Conservation (phyloP, 192 early-diverging fungal genomes). For the Geranomyces michiganensis region DNA sequence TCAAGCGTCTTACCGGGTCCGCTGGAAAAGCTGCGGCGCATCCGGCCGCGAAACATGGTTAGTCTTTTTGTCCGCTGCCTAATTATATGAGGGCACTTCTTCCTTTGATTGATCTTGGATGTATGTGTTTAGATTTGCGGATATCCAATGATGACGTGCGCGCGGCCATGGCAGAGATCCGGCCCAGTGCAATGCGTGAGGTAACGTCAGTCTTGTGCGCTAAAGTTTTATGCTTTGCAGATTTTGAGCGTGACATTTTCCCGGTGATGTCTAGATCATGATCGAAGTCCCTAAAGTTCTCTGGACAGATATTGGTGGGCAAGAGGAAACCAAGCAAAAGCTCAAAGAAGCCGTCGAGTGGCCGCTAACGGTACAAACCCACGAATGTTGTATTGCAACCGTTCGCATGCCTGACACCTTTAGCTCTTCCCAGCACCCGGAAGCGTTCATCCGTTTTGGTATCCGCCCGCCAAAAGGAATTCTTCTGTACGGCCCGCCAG, state of each 20-base stretch:
- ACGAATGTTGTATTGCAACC: conserved; percentile 13
- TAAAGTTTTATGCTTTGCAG: no score
- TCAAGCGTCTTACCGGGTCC: conserved; percentile 45
- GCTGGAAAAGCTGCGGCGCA: not conserved
- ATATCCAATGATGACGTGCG: conserved; percentile 62
- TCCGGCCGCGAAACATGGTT: not conserved
- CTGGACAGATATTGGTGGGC: conserved; percentile 96
- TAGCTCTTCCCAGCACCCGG: conserved; percentile 77
- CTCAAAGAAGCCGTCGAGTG: conserved; percentile 96
- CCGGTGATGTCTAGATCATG: conserved; percentile 64
- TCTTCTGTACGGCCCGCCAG: conserved; percentile 96
- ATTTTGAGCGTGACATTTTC: no score
- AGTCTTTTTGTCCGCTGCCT: not conserved
- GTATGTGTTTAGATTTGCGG: conserved; percentile 37
- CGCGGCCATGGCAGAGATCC: conserved; percentile 37
- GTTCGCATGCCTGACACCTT: not conserved
- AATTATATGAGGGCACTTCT: not conserved
- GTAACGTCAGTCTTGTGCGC: conserved; percentile 26
- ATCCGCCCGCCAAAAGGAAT: conserved; percentile 97
- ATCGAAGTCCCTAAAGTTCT: conserved; percentile 91
- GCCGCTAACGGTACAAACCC: conserved; percentile 76
- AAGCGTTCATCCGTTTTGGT: conserved; percentile 83
- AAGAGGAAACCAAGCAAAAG: conserved; percentile 85
- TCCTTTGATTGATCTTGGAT: not conserved
- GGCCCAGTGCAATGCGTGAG: conserved; percentile 87